Conservation (phyloP, 345 rosid genomes). For the Corchorus capsularis region DNA sequence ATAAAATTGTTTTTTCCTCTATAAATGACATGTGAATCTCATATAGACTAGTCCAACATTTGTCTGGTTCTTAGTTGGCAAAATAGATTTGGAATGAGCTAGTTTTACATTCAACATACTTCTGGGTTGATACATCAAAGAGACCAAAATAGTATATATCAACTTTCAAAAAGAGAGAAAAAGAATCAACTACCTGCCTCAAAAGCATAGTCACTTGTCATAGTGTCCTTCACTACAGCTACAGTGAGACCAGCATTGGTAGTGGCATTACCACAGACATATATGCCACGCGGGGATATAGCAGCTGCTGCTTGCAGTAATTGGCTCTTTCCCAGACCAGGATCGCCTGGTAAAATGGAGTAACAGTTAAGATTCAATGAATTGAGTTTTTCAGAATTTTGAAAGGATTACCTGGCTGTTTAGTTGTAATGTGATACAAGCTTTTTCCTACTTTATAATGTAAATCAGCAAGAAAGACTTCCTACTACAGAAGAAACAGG, state of each 20-base stretch:
- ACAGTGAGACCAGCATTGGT: slow-evolving; percentile 50
- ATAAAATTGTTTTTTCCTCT: neutral
- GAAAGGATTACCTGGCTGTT: neutral
- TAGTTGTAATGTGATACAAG: neutral
- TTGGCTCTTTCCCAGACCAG: slow-evolving; percentile 99
- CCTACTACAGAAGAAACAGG: slow-evolving; percentile 2
- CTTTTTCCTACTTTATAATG: neutral
- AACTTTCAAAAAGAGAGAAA: slow-evolving; percentile 20
- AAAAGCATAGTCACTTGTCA: slow-evolving; percentile 90
- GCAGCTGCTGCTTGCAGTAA: slow-evolving; percentile 96
- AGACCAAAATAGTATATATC: neutral
- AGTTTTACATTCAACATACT: neutral
- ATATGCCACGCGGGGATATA: slow-evolving; percentile 94
- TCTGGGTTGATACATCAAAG: slow-evolving; percentile 2
- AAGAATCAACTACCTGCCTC: slow-evolving; percentile 79
- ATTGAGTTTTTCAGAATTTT: neutral
- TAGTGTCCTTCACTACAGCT: slow-evolving; percentile 91
- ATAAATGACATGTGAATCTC: neutral
- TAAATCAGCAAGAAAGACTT: neutral
- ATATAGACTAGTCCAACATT: slow-evolving; percentile 62
- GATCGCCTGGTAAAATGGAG: slow-evolving; percentile 71
- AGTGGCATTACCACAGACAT: slow-evolving; percentile 93
- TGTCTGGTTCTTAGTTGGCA: slow-evolving; percentile 36
- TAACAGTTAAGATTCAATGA: slow-evolving; percentile 13
- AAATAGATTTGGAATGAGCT: slow-evolving; percentile 13